Conservation (phyloP, 2,329 filamentous ascomycete genomes). For the Xylariaceae sp. region DNA sequence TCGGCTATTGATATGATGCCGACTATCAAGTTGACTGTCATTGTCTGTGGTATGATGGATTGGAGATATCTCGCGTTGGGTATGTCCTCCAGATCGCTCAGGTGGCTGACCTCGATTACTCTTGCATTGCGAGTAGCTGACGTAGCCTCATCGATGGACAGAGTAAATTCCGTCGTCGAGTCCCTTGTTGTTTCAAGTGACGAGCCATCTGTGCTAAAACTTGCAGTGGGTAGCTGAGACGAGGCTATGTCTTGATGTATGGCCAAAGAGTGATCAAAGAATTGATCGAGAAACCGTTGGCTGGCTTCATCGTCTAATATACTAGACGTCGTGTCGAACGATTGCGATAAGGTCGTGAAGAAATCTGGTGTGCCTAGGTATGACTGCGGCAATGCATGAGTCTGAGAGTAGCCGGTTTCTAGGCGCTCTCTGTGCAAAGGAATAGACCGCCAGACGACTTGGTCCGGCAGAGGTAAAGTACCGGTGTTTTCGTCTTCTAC, state of each 20-base stretch:
- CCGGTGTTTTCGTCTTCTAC: slow-evolving; percentile 17
- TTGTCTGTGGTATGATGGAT: slow-evolving; percentile 72
- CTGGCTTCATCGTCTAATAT: slow-evolving; percentile 34
- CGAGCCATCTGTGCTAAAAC: slow-evolving; percentile 29
- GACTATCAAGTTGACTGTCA: slow-evolving; percentile 79
- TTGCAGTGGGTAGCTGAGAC: slow-evolving; percentile 50
- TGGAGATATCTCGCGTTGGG: slow-evolving; percentile 65
- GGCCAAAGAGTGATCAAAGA: slow-evolving; percentile 76
- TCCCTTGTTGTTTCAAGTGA: slow-evolving; percentile 39
- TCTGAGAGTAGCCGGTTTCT: slow-evolving; percentile 53
- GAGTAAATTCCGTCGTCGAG: slow-evolving; percentile 31
- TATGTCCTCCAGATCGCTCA: slow-evolving; percentile 67
- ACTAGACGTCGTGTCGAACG: slow-evolving; percentile 27
- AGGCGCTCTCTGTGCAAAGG: slow-evolving; percentile 46
- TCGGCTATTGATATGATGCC: slow-evolving; percentile 71
- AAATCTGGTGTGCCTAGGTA: slow-evolving; percentile 41
- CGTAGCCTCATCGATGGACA: slow-evolving; percentile 23
- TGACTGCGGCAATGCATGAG: slow-evolving; percentile 35
- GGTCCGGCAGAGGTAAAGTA: slow-evolving; percentile 15
- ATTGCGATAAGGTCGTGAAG: slow-evolving; percentile 45
- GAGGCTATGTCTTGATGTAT: slow-evolving; percentile 65
- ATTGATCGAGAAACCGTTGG: slow-evolving; percentile 53
- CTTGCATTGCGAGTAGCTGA: slow-evolving; percentile 20
- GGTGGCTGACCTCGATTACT: slow-evolving; percentile 35
- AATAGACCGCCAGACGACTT: slow-evolving; percentile 54